Evolutionary conservation across 116 monocot genomes (phyloP).

Genomic region (Cymodocea nodosa): DNA sequence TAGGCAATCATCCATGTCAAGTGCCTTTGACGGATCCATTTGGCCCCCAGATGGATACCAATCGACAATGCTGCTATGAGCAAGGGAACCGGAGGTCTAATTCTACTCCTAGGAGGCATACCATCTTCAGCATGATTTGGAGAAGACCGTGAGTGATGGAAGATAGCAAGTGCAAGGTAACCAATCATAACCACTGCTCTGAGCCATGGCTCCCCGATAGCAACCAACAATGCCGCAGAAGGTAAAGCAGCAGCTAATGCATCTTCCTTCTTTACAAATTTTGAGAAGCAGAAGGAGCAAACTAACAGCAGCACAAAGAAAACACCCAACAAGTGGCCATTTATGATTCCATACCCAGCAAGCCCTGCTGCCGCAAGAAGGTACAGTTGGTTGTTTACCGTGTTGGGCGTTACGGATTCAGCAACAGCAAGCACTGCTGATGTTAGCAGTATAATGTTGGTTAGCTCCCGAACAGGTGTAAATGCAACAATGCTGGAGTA

Average conservation of each 20-base stretch:
- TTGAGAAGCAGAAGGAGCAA: conserved; percentile 42
- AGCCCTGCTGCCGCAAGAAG: conserved; percentile 45
- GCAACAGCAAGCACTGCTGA: conserved; percentile 42
- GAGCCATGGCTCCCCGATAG: conserved; percentile 70
- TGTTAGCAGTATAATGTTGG: conserved; percentile 47
- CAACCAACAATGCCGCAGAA: conserved; percentile 36
- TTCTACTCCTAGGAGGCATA: not conserved
- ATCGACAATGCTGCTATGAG: conserved; percentile 45
- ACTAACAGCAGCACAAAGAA: conserved; percentile 26
- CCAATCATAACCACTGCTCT: conserved; percentile 30
- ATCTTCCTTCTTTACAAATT: conserved; percentile 41
- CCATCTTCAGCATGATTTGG: conserved; percentile 1
- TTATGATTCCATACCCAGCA: conserved; percentile 36
- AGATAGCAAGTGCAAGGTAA: conserved; percentile 47
- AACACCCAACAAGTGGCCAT: conserved; percentile 32
- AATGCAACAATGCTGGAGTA: conserved; percentile 44
- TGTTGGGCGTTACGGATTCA: conserved; percentile 35
- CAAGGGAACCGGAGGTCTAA: conserved; percentile 34
- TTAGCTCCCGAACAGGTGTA: conserved; percentile 59
- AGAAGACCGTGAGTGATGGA: conserved; percentile 38
- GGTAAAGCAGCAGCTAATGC: conserved; percentile 36
- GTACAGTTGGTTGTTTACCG: conserved; percentile 42
- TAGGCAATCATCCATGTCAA: conserved; percentile 82
- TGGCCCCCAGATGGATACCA: conserved; percentile 52
- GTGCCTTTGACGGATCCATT: conserved; percentile 51